Evolutionary conservation across 371 early-diverging fungal genomes (phyloP), one percentile per base, ranked within the genome.

Genomic region (Nematocida ausubeli): DNA sequence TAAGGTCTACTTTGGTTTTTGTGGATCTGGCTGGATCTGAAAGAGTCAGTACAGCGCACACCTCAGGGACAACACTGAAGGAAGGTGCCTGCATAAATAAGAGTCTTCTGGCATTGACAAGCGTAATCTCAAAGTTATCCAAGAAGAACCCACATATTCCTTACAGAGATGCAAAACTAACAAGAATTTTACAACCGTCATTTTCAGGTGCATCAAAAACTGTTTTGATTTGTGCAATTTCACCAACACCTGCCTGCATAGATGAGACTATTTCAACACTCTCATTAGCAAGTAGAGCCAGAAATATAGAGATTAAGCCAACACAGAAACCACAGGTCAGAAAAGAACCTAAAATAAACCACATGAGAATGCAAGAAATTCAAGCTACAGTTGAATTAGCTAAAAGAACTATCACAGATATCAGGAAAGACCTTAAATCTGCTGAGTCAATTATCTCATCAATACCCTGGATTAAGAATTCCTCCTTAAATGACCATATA

Each of bases 1-100:
- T 56, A 14, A 28, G 44, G 6, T 70, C 75, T 9, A 66, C 71
- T 42, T 26, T 81, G 40, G 62, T 63, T 83, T 97, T 99, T 89
- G 98, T 99, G 49, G 99, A 99, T 88, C 86, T 99, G 81, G 99
- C 99, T 37, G 99, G 99, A 28, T 92, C 92, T 47, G 99, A 99
- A 85, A 89, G 98, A 63, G 83, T 96, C 28, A 97, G 96, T 85
- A 88, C 92, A 44, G 96, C 97, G 1, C 88, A 91, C 42, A 94
- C 95, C 2, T 90, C 90, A 58, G 97, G 96, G 16, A 94, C 92
- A 55, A 89, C 93, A 63, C 90, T 91, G 51, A 92, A 92, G 85
- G 99, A 99, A 86, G 93, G 95, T 54, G 97, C 96, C 69, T 90
- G 91, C 42, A 99, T 98, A 83, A 99, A 98, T 85, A 90, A 91